Evolutionary conservation across 2,329 filamentous ascomycete genomes (phyloP).

Genomic region (Dothideomycetes sp.): DNA sequence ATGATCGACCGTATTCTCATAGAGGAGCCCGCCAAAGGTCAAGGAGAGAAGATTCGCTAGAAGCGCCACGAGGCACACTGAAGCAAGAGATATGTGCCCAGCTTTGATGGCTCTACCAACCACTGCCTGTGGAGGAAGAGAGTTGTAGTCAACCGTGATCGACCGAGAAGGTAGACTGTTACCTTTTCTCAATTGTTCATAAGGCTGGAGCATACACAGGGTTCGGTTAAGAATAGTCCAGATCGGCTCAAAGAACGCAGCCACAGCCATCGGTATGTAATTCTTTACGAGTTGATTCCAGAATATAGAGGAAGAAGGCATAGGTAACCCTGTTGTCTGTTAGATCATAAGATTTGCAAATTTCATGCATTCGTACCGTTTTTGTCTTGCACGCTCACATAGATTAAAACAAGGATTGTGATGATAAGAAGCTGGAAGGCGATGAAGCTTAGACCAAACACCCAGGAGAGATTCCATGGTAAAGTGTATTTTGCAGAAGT

Average conservation of each 20-base stretch:
- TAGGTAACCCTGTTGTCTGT: conserved; percentile 25
- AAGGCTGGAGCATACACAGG: conserved; percentile 46
- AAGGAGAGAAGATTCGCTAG: conserved; percentile 47
- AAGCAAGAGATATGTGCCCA: conserved; percentile 37
- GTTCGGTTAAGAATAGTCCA: conserved; percentile 48
- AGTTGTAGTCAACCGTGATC: conserved; percentile 42
- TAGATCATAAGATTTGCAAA: not conserved
- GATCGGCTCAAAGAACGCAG: conserved; percentile 48
- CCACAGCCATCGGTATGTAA: conserved; percentile 47
- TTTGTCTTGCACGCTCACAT: not conserved
- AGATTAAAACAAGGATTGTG: not conserved
- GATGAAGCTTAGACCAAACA: not conserved
- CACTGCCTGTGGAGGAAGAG: conserved; percentile 46
- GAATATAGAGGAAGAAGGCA: conserved; percentile 29
- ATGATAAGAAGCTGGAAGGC: not conserved
- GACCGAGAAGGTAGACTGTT: conserved; percentile 26
- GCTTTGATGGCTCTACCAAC: conserved; percentile 38
- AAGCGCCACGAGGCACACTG: conserved; percentile 41
- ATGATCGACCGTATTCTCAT: conserved; percentile 25
- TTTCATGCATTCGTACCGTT: not conserved
- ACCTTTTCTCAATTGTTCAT: conserved; percentile 40
- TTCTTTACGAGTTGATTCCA: conserved; percentile 35
- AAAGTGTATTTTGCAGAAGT: not conserved
- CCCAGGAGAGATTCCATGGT: conserved; percentile 1
- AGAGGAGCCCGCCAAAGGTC: conserved; percentile 43